phyloP scores from a whole-genome alignment of 257 asterid genomes.

The Plantago elongata region DNA sequence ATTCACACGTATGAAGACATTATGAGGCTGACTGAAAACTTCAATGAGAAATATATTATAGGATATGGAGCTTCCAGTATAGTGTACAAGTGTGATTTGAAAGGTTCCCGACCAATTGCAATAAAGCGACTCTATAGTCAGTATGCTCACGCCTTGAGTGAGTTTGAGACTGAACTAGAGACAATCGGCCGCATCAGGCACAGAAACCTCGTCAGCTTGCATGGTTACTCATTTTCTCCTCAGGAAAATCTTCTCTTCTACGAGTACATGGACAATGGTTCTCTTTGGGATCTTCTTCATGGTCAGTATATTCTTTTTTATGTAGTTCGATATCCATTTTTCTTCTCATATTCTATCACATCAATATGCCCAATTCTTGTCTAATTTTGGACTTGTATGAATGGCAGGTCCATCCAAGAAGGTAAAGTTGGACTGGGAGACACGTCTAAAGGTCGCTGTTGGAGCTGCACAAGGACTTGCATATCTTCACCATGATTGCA shows the following conservation, averaged over 20 bases:
- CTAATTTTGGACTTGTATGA: background rate
- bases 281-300: slow-evolving; percentile 99
- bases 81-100: slow-evolving; percentile 77
- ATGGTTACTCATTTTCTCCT: slow-evolving; percentile 82
- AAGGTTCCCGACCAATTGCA: slow-evolving; percentile 87
- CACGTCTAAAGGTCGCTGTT: slow-evolving; percentile 77
- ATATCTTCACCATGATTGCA: slow-evolving; percentile 94
- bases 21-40: slow-evolving; percentile 82
- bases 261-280: slow-evolving; percentile 96
- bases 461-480: slow-evolving; percentile 99
- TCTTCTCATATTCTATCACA: background rate
- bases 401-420: slow-evolving; percentile 64
- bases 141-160: slow-evolving; percentile 49
- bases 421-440: slow-evolving; percentile 96
- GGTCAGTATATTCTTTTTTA: slow-evolving; percentile 36
- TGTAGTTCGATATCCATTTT: background rate
- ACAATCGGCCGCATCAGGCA: slow-evolving; percentile 89
- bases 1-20: slow-evolving; percentile 88
- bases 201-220: slow-evolving; percentile 92
- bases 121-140: slow-evolving; percentile 84
- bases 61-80: slow-evolving; percentile 98
- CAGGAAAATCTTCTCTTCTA: slow-evolving; percentile 89
- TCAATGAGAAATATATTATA: slow-evolving; percentile 73
- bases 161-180: slow-evolving; percentile 89
- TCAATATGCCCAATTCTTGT: background rate